Conservation (phyloP, 2,329 filamentous ascomycete genomes). For the Amylocarpus encephaloides region DNA sequence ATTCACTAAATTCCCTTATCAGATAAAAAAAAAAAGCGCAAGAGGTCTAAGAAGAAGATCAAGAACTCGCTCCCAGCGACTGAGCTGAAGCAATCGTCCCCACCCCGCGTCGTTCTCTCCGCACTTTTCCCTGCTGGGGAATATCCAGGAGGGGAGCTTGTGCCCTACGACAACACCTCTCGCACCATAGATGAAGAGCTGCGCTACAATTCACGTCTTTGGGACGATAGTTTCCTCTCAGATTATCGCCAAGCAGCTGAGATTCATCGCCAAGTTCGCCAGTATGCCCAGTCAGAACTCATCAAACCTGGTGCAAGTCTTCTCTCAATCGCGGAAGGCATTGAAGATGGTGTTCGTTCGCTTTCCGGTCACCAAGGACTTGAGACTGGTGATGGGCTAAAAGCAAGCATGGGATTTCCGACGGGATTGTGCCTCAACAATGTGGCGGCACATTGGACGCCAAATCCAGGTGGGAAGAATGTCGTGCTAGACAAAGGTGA, state of each 20-base stretch:
- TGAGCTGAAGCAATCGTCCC: conserved; percentile 61
- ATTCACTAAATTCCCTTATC: background rate
- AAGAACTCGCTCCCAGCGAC: conserved; percentile 63
- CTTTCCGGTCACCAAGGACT: conserved; percentile 71
- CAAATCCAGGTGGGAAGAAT: conserved; percentile 78
- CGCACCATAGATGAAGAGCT: conserved; percentile 73
- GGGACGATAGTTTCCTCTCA: conserved; percentile 69
- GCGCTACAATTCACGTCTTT: conserved; percentile 65
- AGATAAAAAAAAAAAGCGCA: conserved; percentile 66
- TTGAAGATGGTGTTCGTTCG: conserved; percentile 73
- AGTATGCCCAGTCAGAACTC: conserved; percentile 66
- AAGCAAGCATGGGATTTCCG: conserved; percentile 80
- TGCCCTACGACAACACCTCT: conserved; percentile 74
- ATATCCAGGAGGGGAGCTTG: conserved; percentile 73
- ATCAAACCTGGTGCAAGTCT: conserved; percentile 76
- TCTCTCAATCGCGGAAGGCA: conserved; percentile 76
- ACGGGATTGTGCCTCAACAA: conserved; percentile 79
- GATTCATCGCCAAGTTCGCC: conserved; percentile 79
- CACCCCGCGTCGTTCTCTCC: conserved; percentile 66
- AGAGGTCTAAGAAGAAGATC: conserved; percentile 59
- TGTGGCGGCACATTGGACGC: conserved; percentile 79
- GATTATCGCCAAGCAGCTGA: conserved; percentile 81
- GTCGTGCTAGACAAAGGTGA: conserved; percentile 49
- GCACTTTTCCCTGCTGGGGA: conserved; percentile 65
- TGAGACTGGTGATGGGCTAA: conserved; percentile 69